phyloP scores from a whole-genome alignment of 495 filamentous ascomycete species.

The Talaromyces stipitatus region DNA sequence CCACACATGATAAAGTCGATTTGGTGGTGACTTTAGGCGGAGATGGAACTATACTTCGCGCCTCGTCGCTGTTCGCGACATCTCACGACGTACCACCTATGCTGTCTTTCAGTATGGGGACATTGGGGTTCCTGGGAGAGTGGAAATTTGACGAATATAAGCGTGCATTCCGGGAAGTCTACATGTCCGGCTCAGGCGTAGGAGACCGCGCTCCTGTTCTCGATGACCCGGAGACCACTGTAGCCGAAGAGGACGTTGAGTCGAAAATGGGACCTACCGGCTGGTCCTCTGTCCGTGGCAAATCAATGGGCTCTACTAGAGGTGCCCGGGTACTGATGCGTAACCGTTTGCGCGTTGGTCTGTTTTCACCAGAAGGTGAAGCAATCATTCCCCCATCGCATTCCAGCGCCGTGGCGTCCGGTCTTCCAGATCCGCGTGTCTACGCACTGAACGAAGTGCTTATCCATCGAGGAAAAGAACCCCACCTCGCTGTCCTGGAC shows the following conservation, averaged over 20 bases:
- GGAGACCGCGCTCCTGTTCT: conserved; percentile 35
- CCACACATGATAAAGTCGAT: conserved; percentile 64
- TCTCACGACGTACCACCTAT: conserved; percentile 77
- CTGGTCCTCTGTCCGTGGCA: conserved; percentile 70
- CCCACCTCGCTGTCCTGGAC: conserved; percentile 84
- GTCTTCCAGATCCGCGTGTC: conserved; percentile 29
- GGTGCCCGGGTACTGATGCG: conserved; percentile 75
- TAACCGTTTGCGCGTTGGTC: conserved; percentile 73
- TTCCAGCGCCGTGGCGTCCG: conserved; percentile 7
- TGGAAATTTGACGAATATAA: conserved; percentile 93
- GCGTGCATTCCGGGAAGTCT: conserved; percentile 83
- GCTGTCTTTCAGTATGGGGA: conserved; percentile 95
- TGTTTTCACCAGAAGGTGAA: conserved; percentile 57
- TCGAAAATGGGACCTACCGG: conserved; percentile 32
- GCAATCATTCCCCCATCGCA: conserved; percentile 25
- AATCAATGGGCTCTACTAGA: conserved; percentile 68
- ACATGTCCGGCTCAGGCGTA: conserved; percentile 76
- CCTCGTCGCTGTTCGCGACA: conserved; percentile 84
- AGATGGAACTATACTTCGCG: conserved; percentile 91
- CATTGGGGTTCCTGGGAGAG: conserved; percentile 88
- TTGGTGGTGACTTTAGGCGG: conserved; percentile 84
- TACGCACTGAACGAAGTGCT: conserved; percentile 96
- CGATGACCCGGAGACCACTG: conserved; percentile 16
- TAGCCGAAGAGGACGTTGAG: conserved; percentile 12
- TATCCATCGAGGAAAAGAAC: conserved; percentile 81